These are phyloP conservation scores for Venturia nashicola DNA, from an alignment of 2,329 filamentous ascomycete species.

Conservation along the genomic window DNA sequence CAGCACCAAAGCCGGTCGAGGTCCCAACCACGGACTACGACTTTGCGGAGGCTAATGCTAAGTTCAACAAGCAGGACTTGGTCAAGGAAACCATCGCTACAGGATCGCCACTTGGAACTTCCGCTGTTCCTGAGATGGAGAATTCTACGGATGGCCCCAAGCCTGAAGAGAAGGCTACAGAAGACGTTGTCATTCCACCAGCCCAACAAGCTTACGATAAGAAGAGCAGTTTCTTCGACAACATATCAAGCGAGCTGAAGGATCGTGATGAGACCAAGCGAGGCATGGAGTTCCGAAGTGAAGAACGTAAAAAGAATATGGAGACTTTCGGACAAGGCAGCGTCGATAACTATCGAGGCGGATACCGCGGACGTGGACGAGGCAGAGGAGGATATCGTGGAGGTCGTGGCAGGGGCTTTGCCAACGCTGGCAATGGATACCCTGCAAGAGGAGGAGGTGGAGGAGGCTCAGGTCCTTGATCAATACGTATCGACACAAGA, in stretches of 20 bases:
- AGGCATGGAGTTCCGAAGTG: conserved; percentile 77
- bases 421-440: conserved; percentile 14
- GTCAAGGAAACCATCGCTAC: conserved; percentile 78
- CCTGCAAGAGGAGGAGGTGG: neutral
- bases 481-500: neutral
- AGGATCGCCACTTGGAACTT: conserved; percentile 51
- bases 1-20: conserved; percentile 57
- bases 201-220: conserved; percentile 60
- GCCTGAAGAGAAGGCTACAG: conserved; percentile 21
- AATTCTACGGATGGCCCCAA: conserved; percentile 23
- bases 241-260: conserved; percentile 88
- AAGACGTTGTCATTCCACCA: conserved; percentile 32
- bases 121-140: conserved; percentile 32
- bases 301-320: conserved; percentile 91
- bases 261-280: conserved; percentile 73
- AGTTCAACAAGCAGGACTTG: conserved; percentile 78
- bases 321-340: conserved; percentile 97
- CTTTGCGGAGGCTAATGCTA: conserved; percentile 74
- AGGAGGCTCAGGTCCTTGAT: neutral
- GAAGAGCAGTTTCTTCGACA: conserved; percentile 87
- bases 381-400: conserved; percentile 30
- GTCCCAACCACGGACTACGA: conserved; percentile 88
- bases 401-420: conserved; percentile 18
- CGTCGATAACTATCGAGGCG: conserved; percentile 69
- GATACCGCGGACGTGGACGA: conserved; percentile 62